Percentiles rank a stretch among this genome's conserved stretches.
These are phyloP conservation scores for Pyrrhoderma lamaoense DNA, from an alignment of 1,284 basidiomycete species.

Conservation along the genomic window DNA sequence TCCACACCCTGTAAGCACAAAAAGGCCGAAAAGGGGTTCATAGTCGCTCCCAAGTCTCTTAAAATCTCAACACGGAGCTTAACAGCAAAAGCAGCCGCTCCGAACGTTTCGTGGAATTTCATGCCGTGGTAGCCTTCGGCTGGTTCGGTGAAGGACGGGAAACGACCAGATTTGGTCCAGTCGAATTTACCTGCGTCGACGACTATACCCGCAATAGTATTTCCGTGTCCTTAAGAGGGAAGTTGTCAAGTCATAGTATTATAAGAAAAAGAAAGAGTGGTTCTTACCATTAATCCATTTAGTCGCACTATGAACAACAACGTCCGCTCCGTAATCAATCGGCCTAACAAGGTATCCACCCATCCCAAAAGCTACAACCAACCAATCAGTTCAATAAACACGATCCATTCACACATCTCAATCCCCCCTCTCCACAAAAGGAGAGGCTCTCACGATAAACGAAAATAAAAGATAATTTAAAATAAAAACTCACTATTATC, in stretches of 20 bases:
- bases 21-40: constrained; percentile 83
- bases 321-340: constrained; percentile 76
- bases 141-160: constrained; percentile 79
- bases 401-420: constrained; percentile 60
- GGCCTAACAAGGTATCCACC: constrained; percentile 63
- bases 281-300: constrained; percentile 71
- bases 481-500: constrained; percentile 53
- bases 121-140: constrained; percentile 82
- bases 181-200: constrained; percentile 83
- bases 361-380: not conserved
- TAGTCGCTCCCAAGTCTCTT: constrained; percentile 68
- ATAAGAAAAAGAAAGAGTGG: not conserved
- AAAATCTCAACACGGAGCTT: constrained; percentile 71
- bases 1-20: constrained; percentile 82
- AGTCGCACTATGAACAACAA: constrained; percentile 79
- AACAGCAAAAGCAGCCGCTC: constrained; percentile 62
- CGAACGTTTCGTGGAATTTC: constrained; percentile 70
- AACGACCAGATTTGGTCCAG: constrained; percentile 72
- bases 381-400: not conserved
- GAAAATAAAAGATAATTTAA: not conserved
- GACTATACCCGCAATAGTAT: constrained; percentile 80
- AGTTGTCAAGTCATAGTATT: not conserved
- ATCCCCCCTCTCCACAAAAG: constrained; percentile 37
- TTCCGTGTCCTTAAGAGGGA: constrained; percentile 61
- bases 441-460: not conserved